A percentile compares a stretch with the other conserved stretches of the same genome.
These are phyloP conservation scores for Camptophora hylomeconis DNA, from an alignment of 2,329 filamentous ascomycete species.

Conservation along the genomic window DNA sequence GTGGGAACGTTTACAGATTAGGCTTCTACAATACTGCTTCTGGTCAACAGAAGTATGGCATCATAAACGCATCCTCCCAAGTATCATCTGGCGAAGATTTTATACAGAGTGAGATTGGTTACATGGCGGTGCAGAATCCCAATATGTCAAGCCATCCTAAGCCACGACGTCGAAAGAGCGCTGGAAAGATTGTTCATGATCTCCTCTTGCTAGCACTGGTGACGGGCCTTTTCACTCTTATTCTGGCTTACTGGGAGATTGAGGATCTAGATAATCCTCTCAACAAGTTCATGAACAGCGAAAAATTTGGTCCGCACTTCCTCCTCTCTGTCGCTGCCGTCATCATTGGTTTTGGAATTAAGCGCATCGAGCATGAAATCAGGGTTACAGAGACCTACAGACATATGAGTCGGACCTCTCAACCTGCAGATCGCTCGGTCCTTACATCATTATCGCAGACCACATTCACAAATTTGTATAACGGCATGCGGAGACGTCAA, in stretches of 20 bases:
- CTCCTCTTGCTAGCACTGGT: constrained; percentile 5
- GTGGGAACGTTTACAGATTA: constrained; percentile 5
- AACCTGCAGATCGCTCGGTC: constrained; percentile 1
- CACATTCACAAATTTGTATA: constrained; percentile 5
- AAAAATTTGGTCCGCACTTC: constrained; percentile 6
- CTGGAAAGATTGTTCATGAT: constrained; percentile 1
- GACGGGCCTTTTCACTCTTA: constrained; percentile 5
- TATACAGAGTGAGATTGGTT: neutral
- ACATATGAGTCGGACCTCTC: constrained; percentile 3
- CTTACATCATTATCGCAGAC: constrained; percentile 2
- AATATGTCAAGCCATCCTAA: neutral
- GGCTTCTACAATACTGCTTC: constrained; percentile 2
- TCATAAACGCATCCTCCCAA: constrained; percentile 3
- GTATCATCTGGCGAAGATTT: neutral
- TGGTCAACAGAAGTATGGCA: constrained; percentile 5
- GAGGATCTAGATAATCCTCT: constrained; percentile 3
- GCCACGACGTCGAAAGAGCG: neutral
- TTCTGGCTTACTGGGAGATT: constrained; percentile 8
- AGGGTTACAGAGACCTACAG: constrained; percentile 9
- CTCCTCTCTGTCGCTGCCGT: constrained; percentile 7
- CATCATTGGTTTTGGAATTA: constrained; percentile 6
- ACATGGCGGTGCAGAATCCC: neutral
- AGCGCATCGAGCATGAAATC: constrained; percentile 8
- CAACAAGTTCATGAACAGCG: constrained; percentile 10
- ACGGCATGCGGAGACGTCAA: constrained; percentile 6